Base-by-base conservation (phyloP, 1,284 basidiomycete species). In the Ceratobasidium sp. region DNA sequence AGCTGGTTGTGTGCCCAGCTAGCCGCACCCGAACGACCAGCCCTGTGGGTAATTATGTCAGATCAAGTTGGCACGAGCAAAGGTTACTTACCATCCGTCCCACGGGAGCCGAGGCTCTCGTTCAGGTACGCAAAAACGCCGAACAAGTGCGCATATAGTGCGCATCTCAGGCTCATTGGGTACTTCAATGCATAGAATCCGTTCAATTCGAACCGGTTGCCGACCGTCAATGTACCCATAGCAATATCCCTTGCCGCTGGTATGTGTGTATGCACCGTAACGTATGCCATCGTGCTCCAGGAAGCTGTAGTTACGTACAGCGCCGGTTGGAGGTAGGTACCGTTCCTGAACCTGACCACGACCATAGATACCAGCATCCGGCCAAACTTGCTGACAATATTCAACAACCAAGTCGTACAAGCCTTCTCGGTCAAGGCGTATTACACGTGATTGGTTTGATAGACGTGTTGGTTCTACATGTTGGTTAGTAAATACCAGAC, bases 271-370 rank as follows among this genome's bases (percentile, higher is more conserved):
- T 3, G 60, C 7, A n/a, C 72, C 72, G 58, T 76, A 76, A 5
- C 61, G 72, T 20, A 76, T 58, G 13, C 61, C 63, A 44, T 64
- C 33, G 28, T 53, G 33, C 23, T 76, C 61, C 1, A 66, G 49
- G 39, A 66, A 76, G 72, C 72, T 76, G 26, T 76, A 42, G 72
- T 76, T 64, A 5, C 61, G 20, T n/a, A 66, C 72, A 40, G 49
- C 72, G 4, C 10, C n/a, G n/a, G n/a, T 6, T 12, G 49, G 72
- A 23, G 72, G 5, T 10, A 76, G 61, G 49, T 76, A 75, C 20
- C 46, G 46, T 10, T 66, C 26, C 26, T 7, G 33, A 13, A 66
- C 39, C 20, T 40, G 26, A 18, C 51, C 49, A 18, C 33, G 72
- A 7, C 72, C 71, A 55, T 66, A 76, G 13, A 76, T 44, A 2